Evolutionary conservation across 177 flowering plant genomes (phyloP), one percentile per base, ranked within the genome.

Genomic region (Vitis hybrid): DNA sequence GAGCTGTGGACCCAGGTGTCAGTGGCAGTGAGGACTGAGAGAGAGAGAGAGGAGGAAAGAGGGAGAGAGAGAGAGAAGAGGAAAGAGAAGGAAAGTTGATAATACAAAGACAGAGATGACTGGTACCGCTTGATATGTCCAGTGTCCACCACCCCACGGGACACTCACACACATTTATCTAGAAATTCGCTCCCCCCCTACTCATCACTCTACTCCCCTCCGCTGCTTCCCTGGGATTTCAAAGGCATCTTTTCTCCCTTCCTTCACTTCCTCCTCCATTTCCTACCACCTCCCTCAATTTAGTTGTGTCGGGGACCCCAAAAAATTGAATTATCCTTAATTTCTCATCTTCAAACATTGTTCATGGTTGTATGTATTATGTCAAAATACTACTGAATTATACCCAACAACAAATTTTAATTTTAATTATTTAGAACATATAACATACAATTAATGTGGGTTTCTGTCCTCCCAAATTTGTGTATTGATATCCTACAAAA

Each of bases 101-200:
- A 29, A 62, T 55, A 59, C 72, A 64, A 64, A 26, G 70, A 71
- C 68, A 71, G 77, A 68, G 75, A 74, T 58, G 80, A 74, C 72
- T 63, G 59, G 52, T 71, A 62, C 66, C 66, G 59, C 70, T 74
- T 71, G 70, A 60, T 49, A 20, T 74, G 77, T 67, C 80, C 60
- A 63, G 48, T 39, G 77, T 67, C 80, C 60, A 63, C 49, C 58
- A 45, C 31, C 20, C 77, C 66, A 57, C 59, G 67, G 26, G 62
- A 48, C 55, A 20, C 64, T 13, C 67, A 2, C 50, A 52, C 78
- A 66, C 72, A 12, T 58, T 71, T 76, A 33, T 70, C 78, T 31
- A 62, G 62, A 71, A 63, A 71, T 66, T 71, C 74, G 60, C 39
- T 71, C 70, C 60, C 59, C 20, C 64, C 8, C 11, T 48, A 16